Base-by-base conservation (phyloP, 163 green algal genomes). In the Scenedesmus sp. region DNA sequence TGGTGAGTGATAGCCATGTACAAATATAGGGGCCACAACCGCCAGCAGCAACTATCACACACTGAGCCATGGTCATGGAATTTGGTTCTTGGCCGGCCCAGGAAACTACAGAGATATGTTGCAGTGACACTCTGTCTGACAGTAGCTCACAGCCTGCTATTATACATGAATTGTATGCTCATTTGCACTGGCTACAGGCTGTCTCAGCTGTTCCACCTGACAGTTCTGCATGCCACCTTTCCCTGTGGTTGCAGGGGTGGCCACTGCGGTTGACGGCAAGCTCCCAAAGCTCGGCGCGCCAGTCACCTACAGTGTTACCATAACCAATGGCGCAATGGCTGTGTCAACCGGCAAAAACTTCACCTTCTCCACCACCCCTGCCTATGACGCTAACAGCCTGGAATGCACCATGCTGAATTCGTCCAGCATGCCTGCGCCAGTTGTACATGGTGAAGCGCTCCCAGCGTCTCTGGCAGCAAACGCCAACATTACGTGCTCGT, bases 251-350 rank as follows among this genome's bases (percentile, higher is more conserved):
- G 46, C 77, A 85, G 77, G 5, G 23, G 10, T 2, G 26, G 46
- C 13, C 46, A n/a, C 9, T 15, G 77, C 7, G 46, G 1, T 85
- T 8, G 2, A 56, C 4, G 59, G 23, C 2, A 77, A 89, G 64
- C 57, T 79, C n/a, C n/a, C 84, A 7, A 59, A 77, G 10, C 26
- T 76, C 2, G 59, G 59, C 4, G 26, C 59, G 3, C 26, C 84
- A 23, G 62, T 79, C 10, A 89, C 84, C 60, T 89, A 89, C 60
- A 89, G n/a, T 9, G n/a, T 89, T 23, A 73, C n/a, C 2, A 18
- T 89, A 0, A 89, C 84, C 34, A 89, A 89, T 18, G 84, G 84
- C 15, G 84, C 26, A 57, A 81, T 4, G 16, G 57, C 57, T 34
- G 56, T 89, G 60, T 20, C 82, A 15, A 7, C 13, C 70, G 18